Evolutionary conservation across 1,284 basidiomycete species (phyloP).

Genomic region (Ustilago vetiveriae): DNA sequence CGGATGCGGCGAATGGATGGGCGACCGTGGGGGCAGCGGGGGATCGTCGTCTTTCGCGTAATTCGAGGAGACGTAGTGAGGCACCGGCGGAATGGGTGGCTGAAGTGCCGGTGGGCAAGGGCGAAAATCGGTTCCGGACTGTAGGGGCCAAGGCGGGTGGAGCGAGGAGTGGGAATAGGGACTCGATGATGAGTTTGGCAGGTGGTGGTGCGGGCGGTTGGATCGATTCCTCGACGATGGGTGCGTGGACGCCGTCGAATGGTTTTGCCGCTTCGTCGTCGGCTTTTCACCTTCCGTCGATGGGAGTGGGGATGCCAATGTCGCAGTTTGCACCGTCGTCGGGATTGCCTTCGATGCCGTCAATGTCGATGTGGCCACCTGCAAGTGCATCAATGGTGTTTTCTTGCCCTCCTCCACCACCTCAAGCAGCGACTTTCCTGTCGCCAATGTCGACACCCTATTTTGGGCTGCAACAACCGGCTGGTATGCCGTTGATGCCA

Average conservation of each 20-base stretch:
- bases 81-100: conserved; percentile 35
- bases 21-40: conserved; percentile 9
- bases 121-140: conserved; percentile 7
- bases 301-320: conserved; percentile 11
- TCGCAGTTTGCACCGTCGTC: conserved; percentile 1
- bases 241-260: conserved; percentile 14
- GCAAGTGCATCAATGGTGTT: conserved; percentile 21
- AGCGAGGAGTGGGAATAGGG: conserved; percentile 9
- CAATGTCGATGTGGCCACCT: conserved; percentile 10
- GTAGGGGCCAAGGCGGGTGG: conserved; percentile 2
- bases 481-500: conserved; percentile 12
- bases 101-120: conserved; percentile 5
- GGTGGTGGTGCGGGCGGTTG: conserved; percentile 6
- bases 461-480: conserved; percentile 4
- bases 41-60: conserved; percentile 6
- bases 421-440: too few relatives aligned
- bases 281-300: conserved; percentile 4
- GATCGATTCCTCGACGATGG: conserved; percentile 1
- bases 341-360: neutral
- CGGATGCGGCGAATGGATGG: conserved; percentile 18
- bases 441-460: conserved; percentile 32
- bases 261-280: conserved; percentile 9
- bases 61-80: conserved; percentile 23
- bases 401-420: too few relatives aligned
- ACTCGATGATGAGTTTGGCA: conserved; percentile 23